Percentiles rank a stretch among this genome's conserved stretches.
Evolutionary conservation across 345 rosid genomes (phyloP).

Genomic region (Sisymbrium irio): DNA sequence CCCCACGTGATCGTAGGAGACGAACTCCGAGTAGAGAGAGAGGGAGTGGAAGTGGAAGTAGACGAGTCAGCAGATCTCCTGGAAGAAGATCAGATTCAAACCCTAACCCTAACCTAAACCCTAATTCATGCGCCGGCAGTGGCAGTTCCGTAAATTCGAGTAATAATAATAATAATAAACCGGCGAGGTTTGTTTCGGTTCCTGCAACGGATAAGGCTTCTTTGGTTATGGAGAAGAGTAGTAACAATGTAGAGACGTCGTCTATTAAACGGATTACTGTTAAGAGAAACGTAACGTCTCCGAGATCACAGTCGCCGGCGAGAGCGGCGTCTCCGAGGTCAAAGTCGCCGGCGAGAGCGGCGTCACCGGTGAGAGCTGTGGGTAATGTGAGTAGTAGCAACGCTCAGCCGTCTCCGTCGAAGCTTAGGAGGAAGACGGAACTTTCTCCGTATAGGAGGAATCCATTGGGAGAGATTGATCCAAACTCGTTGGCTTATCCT

Average conservation of each 20-base stretch:
- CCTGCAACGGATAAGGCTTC: constrained; percentile 73
- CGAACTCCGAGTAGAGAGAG: constrained; percentile 86
- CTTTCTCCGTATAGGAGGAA: constrained; percentile 75
- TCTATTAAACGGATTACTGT: constrained; percentile 56
- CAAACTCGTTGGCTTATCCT: constrained; percentile 47
- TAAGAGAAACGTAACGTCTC: constrained; percentile 70
- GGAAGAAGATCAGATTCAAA: constrained; percentile 65
- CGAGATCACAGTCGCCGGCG: constrained; percentile 78
- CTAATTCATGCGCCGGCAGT: constrained; percentile 10
- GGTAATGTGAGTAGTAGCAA: not conserved
- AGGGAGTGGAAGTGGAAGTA: constrained; percentile 51
- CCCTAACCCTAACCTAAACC: constrained; percentile 27
- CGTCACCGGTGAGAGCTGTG: constrained; percentile 61
- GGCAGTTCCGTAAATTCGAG: constrained; percentile 26
- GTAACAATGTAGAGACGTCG: constrained; percentile 29
- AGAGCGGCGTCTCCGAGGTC: constrained; percentile 81
- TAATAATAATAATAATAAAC: constrained; percentile 31
- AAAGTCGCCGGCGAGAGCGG: constrained; percentile 69
- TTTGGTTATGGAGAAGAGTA: constrained; percentile 40
- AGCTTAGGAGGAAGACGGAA: constrained; percentile 81
- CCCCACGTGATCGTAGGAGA: constrained; percentile 63
- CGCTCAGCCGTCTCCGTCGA: constrained; percentile 46
- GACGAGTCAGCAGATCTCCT: constrained; percentile 84
- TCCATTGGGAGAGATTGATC: constrained; percentile 65
- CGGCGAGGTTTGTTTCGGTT: constrained; percentile 73